Base-by-base conservation (phyloP, 2,329 filamentous ascomycete genomes). In the Cadophora luteo-olivacea region DNA sequence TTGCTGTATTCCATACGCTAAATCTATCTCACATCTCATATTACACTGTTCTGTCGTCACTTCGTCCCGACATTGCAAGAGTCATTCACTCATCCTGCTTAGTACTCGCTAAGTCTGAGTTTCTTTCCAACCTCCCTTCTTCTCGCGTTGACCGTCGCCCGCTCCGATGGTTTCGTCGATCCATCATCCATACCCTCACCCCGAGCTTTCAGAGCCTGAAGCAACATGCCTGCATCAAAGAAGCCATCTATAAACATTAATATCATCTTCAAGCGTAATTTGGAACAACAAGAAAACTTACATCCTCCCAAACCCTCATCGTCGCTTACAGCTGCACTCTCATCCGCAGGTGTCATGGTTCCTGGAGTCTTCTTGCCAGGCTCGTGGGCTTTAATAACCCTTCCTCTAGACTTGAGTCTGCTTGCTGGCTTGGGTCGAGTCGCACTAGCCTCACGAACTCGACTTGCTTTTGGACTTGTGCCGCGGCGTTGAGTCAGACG, bases 141-240 rank as follows among this genome's bases (percentile, higher is more conserved):
- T 68, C 85, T 80, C 7, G 86, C 85, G 68, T 85, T 83, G 54
- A 86, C 86, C 4, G 85, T 85, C 12, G 89, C 89, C 67, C 87
- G 83, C 74, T 90, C 88, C 55, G 85, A 85, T 1, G 84, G 79
- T 73, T 85, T 87, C 11, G 81, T 81, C 70, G 88, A 86, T 54
- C 80, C 82, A 38, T 72, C 76, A 64, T 87, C 85, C 6, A 82
- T 79, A 4, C 82, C 83, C 67, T 88, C 84, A 19, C 86, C 85
- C 62, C 91, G 87, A 2, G 90, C 91, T 78, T 94, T 94, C 68
- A 97, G 87, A 1, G 94, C 93, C 79, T 97, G 92, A 29, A 96
- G 84, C 5, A 97, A 87, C 93, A 97, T 97, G 16, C 95, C 95
- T 0, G 95, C 94, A 78, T 98, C 95, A 81, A 98, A 98, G 84